Base-by-base conservation (phyloP, 441 rosid genomes). In the Gossypium davidsonii region DNA sequence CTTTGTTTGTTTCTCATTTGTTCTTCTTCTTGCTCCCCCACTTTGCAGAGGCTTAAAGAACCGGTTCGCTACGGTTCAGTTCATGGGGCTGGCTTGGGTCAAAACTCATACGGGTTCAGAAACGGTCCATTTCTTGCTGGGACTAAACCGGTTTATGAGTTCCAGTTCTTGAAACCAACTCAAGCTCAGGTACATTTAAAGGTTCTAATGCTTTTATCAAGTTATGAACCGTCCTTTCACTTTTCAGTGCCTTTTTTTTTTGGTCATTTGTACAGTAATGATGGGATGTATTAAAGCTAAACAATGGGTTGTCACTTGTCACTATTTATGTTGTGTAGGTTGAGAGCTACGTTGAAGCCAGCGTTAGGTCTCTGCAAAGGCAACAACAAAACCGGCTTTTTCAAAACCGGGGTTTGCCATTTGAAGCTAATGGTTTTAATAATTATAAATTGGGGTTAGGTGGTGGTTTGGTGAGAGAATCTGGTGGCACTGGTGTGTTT, bases 401-500 rank as follows among this genome's bases (percentile, higher is more conserved):
- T 46, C 79, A 31, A 68, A 77, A 53, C 74, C 66, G 76, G 76
- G 69, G 71, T 44, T 52, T 63, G 18, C 83, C 80, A 4, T 68
- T 65, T 78, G 63, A 59, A 57, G 76, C 73, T 37, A 76, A 7
- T 51, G 42, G 56, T 52, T 26, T 37, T 9, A 62, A 62, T 17
- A 3, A 7, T 17, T 8, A 3, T 37, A 78, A 79, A 73, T 17
- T 64, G 42, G 78, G 73, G 7, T 9, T 62, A 39, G 55, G 76
- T 14, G 74, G 78, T 44, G 79, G 80, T 68, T 57, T 46, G 11
- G 46, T 34, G 75, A 83, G 80, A 58, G 86, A 85, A 61, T 83
- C 83, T 20, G 80, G 85, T 20, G 88, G 88, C 6, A 85, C 88
- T 3, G 86, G 88, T 6, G 88, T 85, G 77, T 85, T 85, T 46